Base-by-base conservation (phyloP, 2,329 filamentous ascomycete genomes). In the Furcasterigmium sp. region DNA sequence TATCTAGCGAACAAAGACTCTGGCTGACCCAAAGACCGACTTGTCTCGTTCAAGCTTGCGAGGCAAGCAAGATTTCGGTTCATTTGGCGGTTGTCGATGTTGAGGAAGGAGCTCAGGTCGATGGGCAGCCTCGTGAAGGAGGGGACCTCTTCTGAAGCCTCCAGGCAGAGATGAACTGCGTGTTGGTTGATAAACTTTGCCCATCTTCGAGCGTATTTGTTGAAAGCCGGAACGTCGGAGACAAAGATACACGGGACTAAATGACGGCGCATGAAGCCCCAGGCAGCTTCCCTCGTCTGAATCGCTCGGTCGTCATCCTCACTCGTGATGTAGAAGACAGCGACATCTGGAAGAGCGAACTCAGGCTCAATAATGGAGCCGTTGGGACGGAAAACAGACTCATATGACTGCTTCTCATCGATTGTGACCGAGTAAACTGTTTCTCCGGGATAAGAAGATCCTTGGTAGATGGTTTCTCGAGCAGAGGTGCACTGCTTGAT, bases 21-120 rank as follows among this genome's bases (percentile, higher is more conserved):
- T n/a, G n/a, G n/a, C n/a, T n/a, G n/a, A n/a, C n/a, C n/a, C n/a
- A n/a, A n/a, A n/a, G n/a, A n/a, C n/a, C n/a, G n/a, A n/a, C n/a
- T n/a, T n/a, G n/a, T n/a, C n/a, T 61, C 56, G 11, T 53, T 49
- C 23, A 69, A 52, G 4, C 64, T 64, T 8, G 72, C 73, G 30
- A 76, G 55, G 44, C 68, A 70, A n/a, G 72, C 70, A 18, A 76
- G 54, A 48, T 75, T 74, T 46, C 72, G 64, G 53, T 76, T 76
- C 65, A 76, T 70, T 56, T 76, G 73, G 39, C 72, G 63, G 21
- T 69, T 65, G 51, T 76, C 72, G 46, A 76, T 69, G 46, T 71
- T 71, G 44, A 70, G 58, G 49, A 76, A 76, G 10, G 70, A 72
- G 3, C 56, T 54, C 15, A 74, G 55, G 48, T 76, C 72, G 42